These are phyloP conservation scores for Piloderma croceum DNA, from an alignment of 768 basidiomycete genomes.

Conservation along the genomic window DNA sequence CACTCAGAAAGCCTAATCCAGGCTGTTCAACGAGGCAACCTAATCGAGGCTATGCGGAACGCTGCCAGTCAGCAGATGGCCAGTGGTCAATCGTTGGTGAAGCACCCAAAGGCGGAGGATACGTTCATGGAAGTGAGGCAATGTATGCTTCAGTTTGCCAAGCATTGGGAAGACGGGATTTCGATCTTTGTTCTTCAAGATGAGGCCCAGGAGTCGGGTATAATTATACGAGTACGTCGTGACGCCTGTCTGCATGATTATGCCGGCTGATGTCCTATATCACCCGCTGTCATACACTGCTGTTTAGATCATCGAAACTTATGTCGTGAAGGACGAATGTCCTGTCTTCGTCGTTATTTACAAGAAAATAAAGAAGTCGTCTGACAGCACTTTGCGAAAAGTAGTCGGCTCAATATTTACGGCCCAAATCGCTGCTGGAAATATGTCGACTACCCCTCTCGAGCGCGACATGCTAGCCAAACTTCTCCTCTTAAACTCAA, in stretches of 20 bases:
- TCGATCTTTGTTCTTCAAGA: not conserved
- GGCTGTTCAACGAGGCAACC: not conserved
- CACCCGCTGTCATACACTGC: not conserved
- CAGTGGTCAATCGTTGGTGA: no score
- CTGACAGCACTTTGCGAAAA: not conserved
- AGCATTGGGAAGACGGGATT: not conserved
- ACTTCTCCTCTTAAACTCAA: constrained; percentile 28
- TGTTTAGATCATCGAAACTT: not conserved
- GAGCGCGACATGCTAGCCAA: constrained; percentile 31
- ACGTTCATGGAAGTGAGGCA: not conserved
- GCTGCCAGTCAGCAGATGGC: not conserved
- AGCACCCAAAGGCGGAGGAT: not conserved
- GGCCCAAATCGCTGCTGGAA: not conserved
- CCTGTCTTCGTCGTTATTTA: not conserved
- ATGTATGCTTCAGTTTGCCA: not conserved
- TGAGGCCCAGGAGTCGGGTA: not conserved
- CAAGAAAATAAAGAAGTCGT: not conserved
- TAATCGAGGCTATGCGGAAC: not conserved
- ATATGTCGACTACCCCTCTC: not conserved
- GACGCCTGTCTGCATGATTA: not conserved
- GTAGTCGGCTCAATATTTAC: not conserved
- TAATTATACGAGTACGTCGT: not conserved
- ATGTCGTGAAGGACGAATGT: not conserved
- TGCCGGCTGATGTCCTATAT: not conserved
- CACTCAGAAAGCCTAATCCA: not conserved